A percentile compares a stretch with the other conserved stretches of the same genome.
These are phyloP conservation scores for Tetragonia tetragonoides DNA, from an alignment of 148 eudicot genomes.

Conservation along the genomic window DNA sequence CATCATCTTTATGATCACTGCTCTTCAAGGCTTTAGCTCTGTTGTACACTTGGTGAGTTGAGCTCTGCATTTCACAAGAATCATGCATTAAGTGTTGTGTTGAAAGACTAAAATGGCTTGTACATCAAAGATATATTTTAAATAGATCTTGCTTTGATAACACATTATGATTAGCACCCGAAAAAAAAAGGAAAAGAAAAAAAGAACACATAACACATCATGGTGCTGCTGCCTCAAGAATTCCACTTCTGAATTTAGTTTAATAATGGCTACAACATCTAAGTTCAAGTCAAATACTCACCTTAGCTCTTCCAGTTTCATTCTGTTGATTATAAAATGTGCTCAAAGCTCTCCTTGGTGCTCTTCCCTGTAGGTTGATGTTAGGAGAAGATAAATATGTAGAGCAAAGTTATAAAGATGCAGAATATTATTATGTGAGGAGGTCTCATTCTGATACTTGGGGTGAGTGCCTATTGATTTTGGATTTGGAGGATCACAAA, in stretches of 20 bases:
- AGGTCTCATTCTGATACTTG: slow-evolving; percentile 28
- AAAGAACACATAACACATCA: background rate
- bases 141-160: too few relatives aligned
- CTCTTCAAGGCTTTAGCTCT: slow-evolving; percentile 9
- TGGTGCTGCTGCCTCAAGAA: background rate
- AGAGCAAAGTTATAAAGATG: slow-evolving; percentile 4
- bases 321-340: background rate
- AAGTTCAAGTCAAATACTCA: slow-evolving; percentile 8
- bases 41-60: slow-evolving; percentile 12
- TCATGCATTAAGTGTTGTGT: slow-evolving; percentile 22
- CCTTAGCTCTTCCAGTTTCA: slow-evolving; percentile 23
- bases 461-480: slow-evolving; percentile 6
- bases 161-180: too few relatives aligned
- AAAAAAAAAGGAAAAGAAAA: too few relatives aligned
- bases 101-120: background rate
- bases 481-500: slow-evolving; percentile 4
- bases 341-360: slow-evolving; percentile 29
- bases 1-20: slow-evolving; percentile 5
- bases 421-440: slow-evolving; percentile 21
- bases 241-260: too few relatives aligned
- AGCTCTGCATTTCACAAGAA: slow-evolving; percentile 16
- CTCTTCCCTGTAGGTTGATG: slow-evolving; percentile 7
- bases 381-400: slow-evolving; percentile 8
- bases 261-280: background rate
- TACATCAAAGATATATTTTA: background rate